Percentiles rank a stretch among this genome's conserved stretches.
Conservation (phyloP, 2,329 filamentous ascomycete species). For the Fusarium torulosum region DNA sequence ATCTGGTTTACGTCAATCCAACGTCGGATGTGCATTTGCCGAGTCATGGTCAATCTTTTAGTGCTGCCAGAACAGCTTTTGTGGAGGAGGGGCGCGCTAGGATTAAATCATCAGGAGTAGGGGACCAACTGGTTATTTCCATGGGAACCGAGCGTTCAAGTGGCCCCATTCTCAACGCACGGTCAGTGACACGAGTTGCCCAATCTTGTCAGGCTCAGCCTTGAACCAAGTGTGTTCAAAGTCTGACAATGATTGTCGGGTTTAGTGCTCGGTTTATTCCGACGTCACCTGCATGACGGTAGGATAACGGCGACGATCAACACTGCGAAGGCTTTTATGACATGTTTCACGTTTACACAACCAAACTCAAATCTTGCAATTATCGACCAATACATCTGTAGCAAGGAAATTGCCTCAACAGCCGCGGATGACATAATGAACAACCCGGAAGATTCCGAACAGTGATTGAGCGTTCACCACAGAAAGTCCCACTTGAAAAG, state of each 20-base stretch:
- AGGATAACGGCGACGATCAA: not conserved
- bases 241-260: not conserved
- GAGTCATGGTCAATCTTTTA: too few relatives aligned
- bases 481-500: too few relatives aligned
- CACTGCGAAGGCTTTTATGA: not conserved
- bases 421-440: too few relatives aligned
- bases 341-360: not conserved
- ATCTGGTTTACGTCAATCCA: not conserved
- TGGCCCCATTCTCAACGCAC: not conserved
- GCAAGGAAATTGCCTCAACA: too few relatives aligned
- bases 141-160: not conserved
- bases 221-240: not conserved
- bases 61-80: not conserved
- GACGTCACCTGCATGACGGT: not conserved
- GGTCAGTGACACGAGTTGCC: not conserved
- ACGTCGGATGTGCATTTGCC: not conserved
- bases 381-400: not conserved
- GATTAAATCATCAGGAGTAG: not conserved
- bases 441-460: too few relatives aligned
- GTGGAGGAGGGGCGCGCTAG: not conserved
- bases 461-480: too few relatives aligned
- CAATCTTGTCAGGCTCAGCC: not conserved
- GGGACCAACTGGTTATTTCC: not conserved
- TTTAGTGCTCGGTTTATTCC: not conserved
- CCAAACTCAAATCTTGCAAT: too few relatives aligned